Conservation (phyloP, 345 rosid species). For the Gossypium anomalum region DNA sequence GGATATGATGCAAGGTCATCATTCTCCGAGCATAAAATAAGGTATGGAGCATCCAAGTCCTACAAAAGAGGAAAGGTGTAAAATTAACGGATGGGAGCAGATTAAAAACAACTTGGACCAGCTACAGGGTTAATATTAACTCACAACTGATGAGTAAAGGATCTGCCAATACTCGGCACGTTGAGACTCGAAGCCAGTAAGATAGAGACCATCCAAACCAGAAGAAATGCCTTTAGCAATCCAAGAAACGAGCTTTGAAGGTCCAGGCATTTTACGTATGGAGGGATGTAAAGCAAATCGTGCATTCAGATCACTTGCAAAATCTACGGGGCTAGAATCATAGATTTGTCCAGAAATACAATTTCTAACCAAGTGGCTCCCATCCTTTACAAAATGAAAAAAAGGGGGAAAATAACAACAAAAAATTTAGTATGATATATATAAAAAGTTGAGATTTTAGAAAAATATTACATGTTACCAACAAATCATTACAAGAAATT, state of each 20-base stretch:
- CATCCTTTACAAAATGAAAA: conserved; percentile 47
- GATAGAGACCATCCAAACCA: conserved; percentile 72
- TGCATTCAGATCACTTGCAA: conserved; percentile 71
- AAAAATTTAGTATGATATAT: not conserved
- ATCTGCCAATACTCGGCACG: conserved; percentile 87
- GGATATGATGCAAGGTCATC: conserved; percentile 66
- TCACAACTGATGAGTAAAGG: conserved; percentile 74
- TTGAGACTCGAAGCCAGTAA: conserved; percentile 80
- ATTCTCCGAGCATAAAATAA: conserved; percentile 74
- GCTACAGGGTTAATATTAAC: conserved; percentile 23
- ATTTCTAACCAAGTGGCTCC: conserved; percentile 55
- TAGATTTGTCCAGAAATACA: conserved; percentile 84
- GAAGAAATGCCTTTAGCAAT: conserved; percentile 70
- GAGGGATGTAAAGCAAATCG: conserved; percentile 62
- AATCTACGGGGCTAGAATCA: conserved; percentile 86
- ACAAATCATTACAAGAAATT: not conserved
- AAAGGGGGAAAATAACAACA: not conserved
- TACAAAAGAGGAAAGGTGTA: conserved; percentile 21
- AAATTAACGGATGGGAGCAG: not conserved
- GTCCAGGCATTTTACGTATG: conserved; percentile 63
- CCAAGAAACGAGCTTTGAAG: conserved; percentile 72
- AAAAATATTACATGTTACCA: not conserved
- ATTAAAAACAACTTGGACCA: conserved; percentile 10
- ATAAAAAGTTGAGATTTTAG: not conserved
- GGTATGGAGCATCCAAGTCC: conserved; percentile 83